Evolutionary conservation across 495 filamentous ascomycete species (phyloP).

Genomic region (Penicillium simplicissimum): DNA sequence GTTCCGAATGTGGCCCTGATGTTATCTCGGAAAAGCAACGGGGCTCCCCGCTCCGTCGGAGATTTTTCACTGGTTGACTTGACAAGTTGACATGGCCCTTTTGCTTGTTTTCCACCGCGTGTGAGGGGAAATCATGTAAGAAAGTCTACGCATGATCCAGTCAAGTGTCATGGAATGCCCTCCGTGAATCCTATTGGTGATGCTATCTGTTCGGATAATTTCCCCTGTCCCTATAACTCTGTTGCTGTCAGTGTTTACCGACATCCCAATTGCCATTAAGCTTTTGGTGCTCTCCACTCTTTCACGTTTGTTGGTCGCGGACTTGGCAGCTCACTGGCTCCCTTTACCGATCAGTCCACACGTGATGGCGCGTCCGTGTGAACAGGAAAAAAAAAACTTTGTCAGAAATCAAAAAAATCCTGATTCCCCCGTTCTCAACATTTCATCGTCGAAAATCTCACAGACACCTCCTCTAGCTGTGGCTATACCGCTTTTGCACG

Average conservation of each 20-base stretch:
- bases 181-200: too few species aligned
- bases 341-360: not conserved
- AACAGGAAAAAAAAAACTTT: conserved; percentile 8
- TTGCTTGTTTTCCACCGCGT: conserved; percentile 11
- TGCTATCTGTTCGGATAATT: too few species aligned
- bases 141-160: too few species aligned
- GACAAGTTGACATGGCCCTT: conserved; percentile 6
- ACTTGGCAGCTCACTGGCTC: not conserved
- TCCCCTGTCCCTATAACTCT: too few species aligned
- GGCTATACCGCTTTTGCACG: too few species aligned
- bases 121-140: conserved; percentile 15
- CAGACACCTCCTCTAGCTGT: not conserved
- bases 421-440: not conserved
- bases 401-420: too few species aligned
- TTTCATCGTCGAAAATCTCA: not conserved
- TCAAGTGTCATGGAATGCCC: too few species aligned
- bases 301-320: not conserved
- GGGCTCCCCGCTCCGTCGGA: conserved; percentile 11
- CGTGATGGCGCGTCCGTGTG: conserved; percentile 5
- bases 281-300: not conserved
- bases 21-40: conserved; percentile 21
- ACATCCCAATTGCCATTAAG: not conserved
- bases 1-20: conserved; percentile 24
- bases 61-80: conserved; percentile 11
- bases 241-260: not conserved